Conservation (phyloP, 495 filamentous ascomycete genomes). For the Annulohypoxylon maeteangense region DNA sequence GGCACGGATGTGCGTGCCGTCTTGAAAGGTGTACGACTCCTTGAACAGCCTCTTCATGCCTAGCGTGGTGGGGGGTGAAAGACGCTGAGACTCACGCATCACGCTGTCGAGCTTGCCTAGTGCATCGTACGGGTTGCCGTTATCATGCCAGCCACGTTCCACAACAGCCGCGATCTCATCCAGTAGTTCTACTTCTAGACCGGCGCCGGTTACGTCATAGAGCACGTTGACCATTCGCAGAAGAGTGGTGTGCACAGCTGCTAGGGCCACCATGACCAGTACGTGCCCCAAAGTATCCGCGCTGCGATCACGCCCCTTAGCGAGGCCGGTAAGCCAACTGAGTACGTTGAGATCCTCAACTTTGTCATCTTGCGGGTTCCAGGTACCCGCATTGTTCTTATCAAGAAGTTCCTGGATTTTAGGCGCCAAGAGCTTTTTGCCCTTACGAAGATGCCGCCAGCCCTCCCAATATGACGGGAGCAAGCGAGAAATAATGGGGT, state of each 20-base stretch:
- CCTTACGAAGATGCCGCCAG: neutral
- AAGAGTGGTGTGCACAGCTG: conserved; percentile 11
- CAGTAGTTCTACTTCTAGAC: neutral
- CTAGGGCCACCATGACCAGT: conserved; percentile 6
- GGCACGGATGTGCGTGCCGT: conserved; percentile 23
- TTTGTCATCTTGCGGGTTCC: too few relatives aligned
- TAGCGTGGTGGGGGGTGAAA: neutral
- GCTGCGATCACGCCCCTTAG: conserved; percentile 10
- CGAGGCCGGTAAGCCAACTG: neutral
- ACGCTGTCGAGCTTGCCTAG: conserved; percentile 29
- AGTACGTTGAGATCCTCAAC: too few relatives aligned
- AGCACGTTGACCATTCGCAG: neutral
- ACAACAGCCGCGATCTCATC: neutral
- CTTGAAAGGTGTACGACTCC: neutral
- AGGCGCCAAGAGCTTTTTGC: neutral
- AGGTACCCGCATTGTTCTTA: too few relatives aligned
- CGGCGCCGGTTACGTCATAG: neutral
- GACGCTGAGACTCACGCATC: neutral
- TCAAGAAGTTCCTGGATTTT: neutral
- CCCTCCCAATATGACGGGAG: conserved; percentile 1
- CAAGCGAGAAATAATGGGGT: neutral
- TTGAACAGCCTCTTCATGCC: conserved; percentile 9
- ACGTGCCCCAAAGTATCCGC: neutral
- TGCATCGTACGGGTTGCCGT: conserved; percentile 21
- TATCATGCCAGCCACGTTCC: neutral